These are phyloP conservation scores for Pleurotus ostreatus DNA, from an alignment of 768 basidiomycete genomes.

Conservation along the genomic window DNA sequence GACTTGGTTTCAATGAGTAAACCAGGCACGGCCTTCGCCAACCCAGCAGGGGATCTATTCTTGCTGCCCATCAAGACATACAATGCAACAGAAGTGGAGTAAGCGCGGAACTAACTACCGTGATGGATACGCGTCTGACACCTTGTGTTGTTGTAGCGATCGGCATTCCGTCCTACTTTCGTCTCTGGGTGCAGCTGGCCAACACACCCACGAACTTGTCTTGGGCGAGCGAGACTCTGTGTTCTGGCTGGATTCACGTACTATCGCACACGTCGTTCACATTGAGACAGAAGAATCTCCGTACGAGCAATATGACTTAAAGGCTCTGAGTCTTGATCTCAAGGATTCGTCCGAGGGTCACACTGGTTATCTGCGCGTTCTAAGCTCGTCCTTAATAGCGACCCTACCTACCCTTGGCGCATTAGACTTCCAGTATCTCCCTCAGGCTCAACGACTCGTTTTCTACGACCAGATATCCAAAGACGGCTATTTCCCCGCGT, in stretches of 20 bases:
- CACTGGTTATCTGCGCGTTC: not conserved
- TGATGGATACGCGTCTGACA: not conserved
- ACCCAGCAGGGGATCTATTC: not conserved
- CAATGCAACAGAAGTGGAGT: not conserved
- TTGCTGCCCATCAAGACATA: not conserved
- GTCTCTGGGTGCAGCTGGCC: not conserved
- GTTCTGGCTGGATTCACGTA: constrained; percentile 1
- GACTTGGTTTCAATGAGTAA: not conserved
- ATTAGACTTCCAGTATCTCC: constrained; percentile 1
- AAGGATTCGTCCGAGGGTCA: not conserved
- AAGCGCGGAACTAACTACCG: not conserved
- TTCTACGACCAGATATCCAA: not conserved
- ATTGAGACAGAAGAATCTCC: not conserved
- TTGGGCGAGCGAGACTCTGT: not conserved
- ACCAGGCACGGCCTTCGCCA: not conserved
- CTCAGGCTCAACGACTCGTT: not conserved
- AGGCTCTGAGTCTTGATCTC: not conserved
- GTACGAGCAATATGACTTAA: not conserved
- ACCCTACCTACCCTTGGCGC: not conserved
- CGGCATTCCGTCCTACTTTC: not conserved
- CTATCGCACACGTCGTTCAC: not conserved
- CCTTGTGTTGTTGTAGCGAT: not conserved
- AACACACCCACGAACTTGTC: not conserved
- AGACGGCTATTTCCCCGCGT: not conserved
- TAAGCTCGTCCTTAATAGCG: not conserved